Evolutionary conservation across 176 grass and related monocot genomes (phyloP).

Genomic region (Bolboschoenus planiculmis): DNA sequence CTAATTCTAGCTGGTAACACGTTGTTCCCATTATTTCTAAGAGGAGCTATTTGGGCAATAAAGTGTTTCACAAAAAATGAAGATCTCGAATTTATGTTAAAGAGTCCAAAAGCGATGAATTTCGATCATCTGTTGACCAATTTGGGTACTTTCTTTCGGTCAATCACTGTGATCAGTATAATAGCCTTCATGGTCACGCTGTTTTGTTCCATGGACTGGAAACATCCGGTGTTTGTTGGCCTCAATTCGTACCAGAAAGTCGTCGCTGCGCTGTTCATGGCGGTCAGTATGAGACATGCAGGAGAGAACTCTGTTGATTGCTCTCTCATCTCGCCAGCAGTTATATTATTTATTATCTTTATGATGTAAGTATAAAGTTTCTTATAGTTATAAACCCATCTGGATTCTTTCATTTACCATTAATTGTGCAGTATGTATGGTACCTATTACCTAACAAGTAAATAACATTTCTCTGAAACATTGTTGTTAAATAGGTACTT

Average conservation of each 20-base stretch:
- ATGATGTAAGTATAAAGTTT: constrained; percentile 48
- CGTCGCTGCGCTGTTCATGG: constrained; percentile 46
- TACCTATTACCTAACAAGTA: too few species aligned
- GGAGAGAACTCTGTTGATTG: constrained; percentile 65
- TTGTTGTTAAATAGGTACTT: constrained; percentile 46
- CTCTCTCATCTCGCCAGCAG: constrained; percentile 49
- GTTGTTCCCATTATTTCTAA: constrained; percentile 51
- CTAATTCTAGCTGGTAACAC: constrained; percentile 58
- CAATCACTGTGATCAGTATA: constrained; percentile 20
- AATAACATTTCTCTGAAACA: too few species aligned
- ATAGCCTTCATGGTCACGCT: background rate
- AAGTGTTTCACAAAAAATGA: constrained; percentile 5
- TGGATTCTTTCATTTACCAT: background rate
- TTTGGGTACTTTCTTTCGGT: constrained; percentile 10
- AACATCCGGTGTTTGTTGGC: constrained; percentile 45
- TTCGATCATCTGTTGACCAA: constrained; percentile 28
- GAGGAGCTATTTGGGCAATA: constrained; percentile 26
- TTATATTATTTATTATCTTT: constrained; percentile 39
- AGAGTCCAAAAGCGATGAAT: constrained; percentile 7
- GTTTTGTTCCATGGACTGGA: constrained; percentile 56
- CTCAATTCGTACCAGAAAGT: constrained; percentile 47
- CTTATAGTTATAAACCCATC: background rate
- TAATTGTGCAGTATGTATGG: background rate
- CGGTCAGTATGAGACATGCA: constrained; percentile 37
- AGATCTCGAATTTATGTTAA: constrained; percentile 26